Evolutionary conservation across 176 grass and related monocot species (phyloP), one percentile per base, ranked within the genome.

Genomic region (Carex littledalei): DNA sequence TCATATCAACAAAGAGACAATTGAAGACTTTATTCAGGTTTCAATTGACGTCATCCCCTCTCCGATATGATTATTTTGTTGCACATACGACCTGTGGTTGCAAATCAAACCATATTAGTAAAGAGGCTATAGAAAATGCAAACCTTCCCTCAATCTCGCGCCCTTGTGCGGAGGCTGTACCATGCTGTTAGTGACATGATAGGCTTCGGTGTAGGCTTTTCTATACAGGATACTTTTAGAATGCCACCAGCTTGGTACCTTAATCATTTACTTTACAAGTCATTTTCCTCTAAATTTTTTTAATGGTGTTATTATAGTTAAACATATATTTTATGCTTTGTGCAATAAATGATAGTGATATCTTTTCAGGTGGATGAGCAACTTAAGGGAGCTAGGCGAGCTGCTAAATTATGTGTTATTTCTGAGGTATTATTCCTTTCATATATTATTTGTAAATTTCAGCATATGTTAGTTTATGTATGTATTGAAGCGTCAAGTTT

Each of bases 21-120:
- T 90, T 86, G 86, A 87, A 82, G 86, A 87, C 79, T 73, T 94
- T 63, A 74, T 90, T 57, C 93, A 92, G 90, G 93, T 94, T 81
- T 81, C 67, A 70, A 6, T 75, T 75, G 43, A 11, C 9, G 10
- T 20, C n/a, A 50, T 74, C 39, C 45, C 39, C 71, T 50, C 3
- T 18, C 10, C 14, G 15, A 75, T 4, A 50, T 74, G 71, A 22
- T 75, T 52, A 47, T 52, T 75, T 75, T 75, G 24, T 47, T 75
- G 45, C 20, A 52, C n/a, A 14, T 24, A 73, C 3, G 43, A 22
- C 10, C n/a, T 50, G 14, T 75, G 24, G 60, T 81, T 15, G 20
- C 72, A 76, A 55, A 77, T 54, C 14, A 55, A 55, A 55, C 45
- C 20, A 54, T 77, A 54, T 22, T 14, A 55, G 21, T 24, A 77